phyloP scores from a whole-genome alignment of 495 filamentous ascomycete species.

The Daldinia vernicosa region DNA sequence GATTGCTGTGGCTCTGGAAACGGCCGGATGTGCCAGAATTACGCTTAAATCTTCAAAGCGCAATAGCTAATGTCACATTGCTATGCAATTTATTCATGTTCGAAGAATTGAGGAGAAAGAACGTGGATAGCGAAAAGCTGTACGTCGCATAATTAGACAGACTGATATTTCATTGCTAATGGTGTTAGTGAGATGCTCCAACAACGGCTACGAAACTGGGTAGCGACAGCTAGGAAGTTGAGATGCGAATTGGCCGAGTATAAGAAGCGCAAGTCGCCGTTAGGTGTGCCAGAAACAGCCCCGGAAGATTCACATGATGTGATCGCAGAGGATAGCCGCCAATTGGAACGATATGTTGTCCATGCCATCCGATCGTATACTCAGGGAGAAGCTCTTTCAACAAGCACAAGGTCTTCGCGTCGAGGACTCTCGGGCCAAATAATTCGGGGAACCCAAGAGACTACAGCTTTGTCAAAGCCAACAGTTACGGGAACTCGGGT shows the following conservation, averaged over 20 bases:
- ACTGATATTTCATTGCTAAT: constrained; percentile 11
- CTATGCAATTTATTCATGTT: constrained; percentile 19
- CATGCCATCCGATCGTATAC: constrained; percentile 17
- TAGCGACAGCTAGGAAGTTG: constrained; percentile 11
- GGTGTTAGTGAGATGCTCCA: constrained; percentile 19
- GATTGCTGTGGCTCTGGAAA: constrained; percentile 34
- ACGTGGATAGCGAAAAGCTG: constrained; percentile 21
- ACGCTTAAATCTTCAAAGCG: constrained; percentile 27
- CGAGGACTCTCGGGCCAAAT: background rate
- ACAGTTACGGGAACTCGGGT: background rate
- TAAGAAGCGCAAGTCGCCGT: constrained; percentile 16
- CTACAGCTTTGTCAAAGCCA: background rate
- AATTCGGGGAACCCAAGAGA: background rate
- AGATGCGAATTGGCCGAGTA: constrained; percentile 20
- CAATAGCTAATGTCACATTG: constrained; percentile 21
- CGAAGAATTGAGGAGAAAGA: constrained; percentile 24
- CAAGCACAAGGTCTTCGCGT: constrained; percentile 7
- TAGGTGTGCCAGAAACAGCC: background rate
- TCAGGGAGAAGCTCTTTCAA: background rate
- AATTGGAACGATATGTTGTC: constrained; percentile 23
- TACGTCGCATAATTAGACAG: constrained; percentile 7
- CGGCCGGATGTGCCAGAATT: constrained; percentile 32
- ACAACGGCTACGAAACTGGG: constrained; percentile 14
- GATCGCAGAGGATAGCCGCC: constrained; percentile 16
- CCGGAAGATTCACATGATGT: background rate